Evolutionary conservation across 495 filamentous ascomycete genomes (phyloP).

Genomic region (Entonaema liquescens): DNA sequence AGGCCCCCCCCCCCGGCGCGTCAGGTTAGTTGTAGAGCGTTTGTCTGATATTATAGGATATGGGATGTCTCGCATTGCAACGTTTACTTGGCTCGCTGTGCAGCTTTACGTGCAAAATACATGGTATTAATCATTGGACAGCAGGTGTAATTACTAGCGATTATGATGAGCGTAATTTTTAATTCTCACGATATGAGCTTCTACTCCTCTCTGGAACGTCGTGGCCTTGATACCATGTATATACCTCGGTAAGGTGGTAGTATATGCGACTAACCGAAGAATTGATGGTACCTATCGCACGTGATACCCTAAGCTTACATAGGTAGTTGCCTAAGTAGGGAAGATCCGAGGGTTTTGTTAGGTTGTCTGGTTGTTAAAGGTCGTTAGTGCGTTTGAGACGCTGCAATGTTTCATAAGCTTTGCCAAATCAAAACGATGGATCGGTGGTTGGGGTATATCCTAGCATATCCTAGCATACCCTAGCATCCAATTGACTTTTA

Average conservation of each 20-base stretch:
- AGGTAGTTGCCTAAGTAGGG: slow-evolving; percentile 2
- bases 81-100: no score
- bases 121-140: background rate
- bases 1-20: background rate
- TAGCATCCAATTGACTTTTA: background rate
- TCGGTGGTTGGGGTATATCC: background rate
- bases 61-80: background rate
- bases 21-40: background rate
- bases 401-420: slow-evolving; percentile 10
- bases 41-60: background rate
- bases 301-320: slow-evolving; percentile 1
- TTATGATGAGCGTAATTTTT: background rate
- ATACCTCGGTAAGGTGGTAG: no score
- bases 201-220: background rate
- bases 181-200: background rate
- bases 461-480: background rate
- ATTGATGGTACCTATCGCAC: background rate
- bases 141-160: background rate
- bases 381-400: background rate
- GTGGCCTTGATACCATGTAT: no score
- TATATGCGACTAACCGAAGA: background rate
- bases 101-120: background rate
- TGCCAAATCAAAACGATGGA: slow-evolving; percentile 3
- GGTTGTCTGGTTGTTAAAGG: background rate
- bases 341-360: background rate